These are phyloP conservation scores for Thinopyrum obtusiflorum DNA, from an alignment of 202 grass and related monocot genomes.

Conservation along the genomic window DNA sequence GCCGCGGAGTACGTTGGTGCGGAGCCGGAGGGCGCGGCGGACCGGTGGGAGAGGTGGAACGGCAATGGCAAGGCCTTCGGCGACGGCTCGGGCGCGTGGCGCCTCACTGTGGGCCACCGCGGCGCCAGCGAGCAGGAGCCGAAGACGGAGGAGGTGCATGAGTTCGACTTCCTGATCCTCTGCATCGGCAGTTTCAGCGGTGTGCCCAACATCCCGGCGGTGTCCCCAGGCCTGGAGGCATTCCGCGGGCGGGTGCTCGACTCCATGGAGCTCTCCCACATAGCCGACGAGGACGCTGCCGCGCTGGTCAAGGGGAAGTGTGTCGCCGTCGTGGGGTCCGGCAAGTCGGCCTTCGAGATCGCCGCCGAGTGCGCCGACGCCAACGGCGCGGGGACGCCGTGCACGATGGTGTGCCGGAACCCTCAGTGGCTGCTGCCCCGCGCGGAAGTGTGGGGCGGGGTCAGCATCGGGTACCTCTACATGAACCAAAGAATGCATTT, in stretches of 20 bases:
- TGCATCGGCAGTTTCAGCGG: conserved; percentile 80
- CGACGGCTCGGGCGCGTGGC: conserved; percentile 41
- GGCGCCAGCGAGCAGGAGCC: not conserved
- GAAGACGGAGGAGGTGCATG: conserved; percentile 33
- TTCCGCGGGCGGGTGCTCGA: conserved; percentile 55
- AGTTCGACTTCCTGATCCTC: conserved; percentile 69
- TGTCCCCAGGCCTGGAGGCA: conserved; percentile 49
- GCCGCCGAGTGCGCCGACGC: conserved; percentile 58
- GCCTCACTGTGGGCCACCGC: conserved; percentile 49
- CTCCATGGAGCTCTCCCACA: conserved; percentile 60
- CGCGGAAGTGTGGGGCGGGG: conserved; percentile 33
- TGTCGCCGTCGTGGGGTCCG: conserved; percentile 54
- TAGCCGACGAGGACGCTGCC: conserved; percentile 40
- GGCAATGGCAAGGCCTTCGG: conserved; percentile 44
- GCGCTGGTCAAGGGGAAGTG: conserved; percentile 57
- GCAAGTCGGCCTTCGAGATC: conserved; percentile 62
- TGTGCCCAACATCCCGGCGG: conserved; percentile 46
- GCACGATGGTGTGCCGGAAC: conserved; percentile 57
- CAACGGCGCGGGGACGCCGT: conserved; percentile 56
- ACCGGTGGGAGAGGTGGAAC: too few relatives aligned
- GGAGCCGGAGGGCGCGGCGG: too few relatives aligned
- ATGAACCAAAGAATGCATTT: conserved; percentile 21
- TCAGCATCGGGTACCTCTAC: conserved; percentile 49
- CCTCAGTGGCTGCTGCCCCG: conserved; percentile 53
- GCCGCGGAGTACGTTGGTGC: too few relatives aligned